A percentile compares a stretch with the other conserved stretches of the same genome.
phyloP scores from a whole-genome alignment of 2,329 filamentous ascomycete genomes.

The Pseudopyricularia cyperi region DNA sequence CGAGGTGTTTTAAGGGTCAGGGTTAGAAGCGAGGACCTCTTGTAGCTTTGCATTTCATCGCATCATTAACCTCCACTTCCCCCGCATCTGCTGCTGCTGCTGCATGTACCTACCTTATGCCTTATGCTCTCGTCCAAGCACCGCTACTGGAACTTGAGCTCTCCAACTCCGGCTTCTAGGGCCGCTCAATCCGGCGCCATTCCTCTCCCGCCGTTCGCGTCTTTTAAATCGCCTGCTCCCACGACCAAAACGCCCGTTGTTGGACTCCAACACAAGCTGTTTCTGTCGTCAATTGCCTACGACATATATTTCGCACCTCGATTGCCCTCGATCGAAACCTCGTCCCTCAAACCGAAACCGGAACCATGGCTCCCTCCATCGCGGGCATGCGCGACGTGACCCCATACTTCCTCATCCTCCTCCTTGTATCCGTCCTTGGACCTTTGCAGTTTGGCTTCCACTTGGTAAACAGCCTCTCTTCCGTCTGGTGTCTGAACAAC shows the following conservation, averaged over 20 bases:
- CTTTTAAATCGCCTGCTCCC: too few species aligned
- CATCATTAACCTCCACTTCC: too few species aligned
- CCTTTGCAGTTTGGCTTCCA: constrained; percentile 93
- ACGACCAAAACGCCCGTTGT: too few species aligned
- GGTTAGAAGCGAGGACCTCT: background rate
- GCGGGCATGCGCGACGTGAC: constrained; percentile 39
- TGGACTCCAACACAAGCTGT: too few species aligned
- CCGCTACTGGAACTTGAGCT: background rate
- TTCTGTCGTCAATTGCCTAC: too few species aligned
- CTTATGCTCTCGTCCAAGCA: background rate
- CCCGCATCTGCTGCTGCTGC: too few species aligned
- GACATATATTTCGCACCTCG: background rate
- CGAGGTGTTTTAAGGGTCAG: background rate
- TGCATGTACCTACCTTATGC: too few species aligned
- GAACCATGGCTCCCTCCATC: background rate
- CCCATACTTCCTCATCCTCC: constrained; percentile 62
- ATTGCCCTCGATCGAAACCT: background rate
- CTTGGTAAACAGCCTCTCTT: constrained; percentile 43
- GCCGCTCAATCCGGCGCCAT: background rate
- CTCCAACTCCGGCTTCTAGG: background rate
- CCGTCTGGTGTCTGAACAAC: constrained; percentile 5
- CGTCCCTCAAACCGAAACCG: too few species aligned
- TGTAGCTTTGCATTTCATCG: too few species aligned
- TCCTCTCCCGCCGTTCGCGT: background rate
- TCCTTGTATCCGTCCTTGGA: constrained; percentile 68